These are phyloP conservation scores for Lipomyces orientalis DNA, from an alignment of 805 yeast genomes.

Conservation along the genomic window DNA sequence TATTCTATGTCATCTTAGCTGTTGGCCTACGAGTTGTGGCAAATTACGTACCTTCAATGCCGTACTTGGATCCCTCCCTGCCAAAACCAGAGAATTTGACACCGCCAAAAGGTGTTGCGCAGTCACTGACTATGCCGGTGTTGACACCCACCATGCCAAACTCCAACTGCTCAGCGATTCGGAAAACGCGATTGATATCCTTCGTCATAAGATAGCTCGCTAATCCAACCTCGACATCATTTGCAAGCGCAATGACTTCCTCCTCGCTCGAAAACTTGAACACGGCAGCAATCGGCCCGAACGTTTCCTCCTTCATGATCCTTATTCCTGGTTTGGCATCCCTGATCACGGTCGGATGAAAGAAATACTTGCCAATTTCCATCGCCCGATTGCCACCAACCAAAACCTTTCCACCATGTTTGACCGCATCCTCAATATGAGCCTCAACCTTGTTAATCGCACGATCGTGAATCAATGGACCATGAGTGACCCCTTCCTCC, in stretches of 20 bases:
- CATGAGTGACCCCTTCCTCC: slow-evolving; percentile 65
- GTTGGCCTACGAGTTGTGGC: not conserved
- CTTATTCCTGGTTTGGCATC: slow-evolving; percentile 63
- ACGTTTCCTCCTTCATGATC: slow-evolving; percentile 73
- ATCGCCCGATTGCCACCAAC: slow-evolving; percentile 61
- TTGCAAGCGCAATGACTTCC: slow-evolving; percentile 67
- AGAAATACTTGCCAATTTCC: slow-evolving; percentile 67
- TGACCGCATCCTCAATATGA: slow-evolving; percentile 70
- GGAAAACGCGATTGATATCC: slow-evolving; percentile 59
- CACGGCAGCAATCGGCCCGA: slow-evolving; percentile 80
- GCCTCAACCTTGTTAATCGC: slow-evolving; percentile 65
- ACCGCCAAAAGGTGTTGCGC: slow-evolving; percentile 61
- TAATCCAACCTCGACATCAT: slow-evolving; percentile 71
- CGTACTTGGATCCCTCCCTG: slow-evolving; percentile 68
- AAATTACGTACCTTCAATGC: slow-evolving; percentile 57
- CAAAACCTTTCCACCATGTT: slow-evolving; percentile 67
- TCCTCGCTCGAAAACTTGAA: slow-evolving; percentile 67
- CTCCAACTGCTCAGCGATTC: slow-evolving; percentile 69
- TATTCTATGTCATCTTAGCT: slow-evolving; percentile 25
- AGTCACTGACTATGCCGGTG: slow-evolving; percentile 71
- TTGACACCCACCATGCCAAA: slow-evolving; percentile 85
- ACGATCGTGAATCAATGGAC: slow-evolving; percentile 71
- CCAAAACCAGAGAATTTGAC: slow-evolving; percentile 72
- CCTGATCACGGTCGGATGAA: slow-evolving; percentile 69
- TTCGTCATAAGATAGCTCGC: slow-evolving; percentile 76